Conservation (phyloP, 1,284 basidiomycete species). For the Marasmius fiardii region DNA sequence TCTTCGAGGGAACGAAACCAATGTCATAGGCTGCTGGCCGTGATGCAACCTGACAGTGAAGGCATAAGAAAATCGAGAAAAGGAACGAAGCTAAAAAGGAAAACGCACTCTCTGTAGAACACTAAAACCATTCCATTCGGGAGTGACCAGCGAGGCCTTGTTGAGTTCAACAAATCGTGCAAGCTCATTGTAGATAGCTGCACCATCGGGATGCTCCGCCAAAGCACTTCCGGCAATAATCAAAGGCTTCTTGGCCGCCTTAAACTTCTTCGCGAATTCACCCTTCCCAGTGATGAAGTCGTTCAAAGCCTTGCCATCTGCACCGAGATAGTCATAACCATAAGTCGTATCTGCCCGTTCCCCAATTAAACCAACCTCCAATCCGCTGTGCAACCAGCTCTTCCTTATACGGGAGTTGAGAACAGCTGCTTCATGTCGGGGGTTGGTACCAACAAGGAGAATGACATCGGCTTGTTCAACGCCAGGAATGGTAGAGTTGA, state of each 20-base stretch:
- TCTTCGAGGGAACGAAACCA: conserved; percentile 85
- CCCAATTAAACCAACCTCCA: conserved; percentile 90
- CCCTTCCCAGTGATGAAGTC: conserved; percentile 80
- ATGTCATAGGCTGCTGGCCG: conserved; percentile 95
- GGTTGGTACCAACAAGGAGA: conserved; percentile 95
- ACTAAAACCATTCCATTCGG: conserved; percentile 96
- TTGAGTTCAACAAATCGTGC: conserved; percentile 82
- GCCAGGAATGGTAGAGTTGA: conserved; percentile 93
- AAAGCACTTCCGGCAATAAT: conserved; percentile 92
- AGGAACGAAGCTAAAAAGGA: conserved; percentile 2
- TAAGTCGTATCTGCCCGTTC: conserved; percentile 92
- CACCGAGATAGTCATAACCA: conserved; percentile 90
- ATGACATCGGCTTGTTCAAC: conserved; percentile 93
- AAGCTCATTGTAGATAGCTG: conserved; percentile 76
- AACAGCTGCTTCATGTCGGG: conserved; percentile 96
- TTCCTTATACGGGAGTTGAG: conserved; percentile 97
- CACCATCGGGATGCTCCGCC: conserved; percentile 84
- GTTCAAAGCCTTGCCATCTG: conserved; percentile 74
- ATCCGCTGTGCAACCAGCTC: conserved; percentile 83
- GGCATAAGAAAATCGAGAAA: conserved; percentile 3
- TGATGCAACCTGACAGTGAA: conserved; percentile 65
- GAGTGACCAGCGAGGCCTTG: conserved; percentile 73
- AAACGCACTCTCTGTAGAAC: conserved; percentile 83
- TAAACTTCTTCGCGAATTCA: conserved; percentile 84
- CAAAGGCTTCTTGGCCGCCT: conserved; percentile 88